Percentiles rank a stretch among this genome's conserved stretches.
phyloP scores from a whole-genome alignment of 2,329 filamentous ascomycete genomes.

The Scedosporium minutisporum region DNA sequence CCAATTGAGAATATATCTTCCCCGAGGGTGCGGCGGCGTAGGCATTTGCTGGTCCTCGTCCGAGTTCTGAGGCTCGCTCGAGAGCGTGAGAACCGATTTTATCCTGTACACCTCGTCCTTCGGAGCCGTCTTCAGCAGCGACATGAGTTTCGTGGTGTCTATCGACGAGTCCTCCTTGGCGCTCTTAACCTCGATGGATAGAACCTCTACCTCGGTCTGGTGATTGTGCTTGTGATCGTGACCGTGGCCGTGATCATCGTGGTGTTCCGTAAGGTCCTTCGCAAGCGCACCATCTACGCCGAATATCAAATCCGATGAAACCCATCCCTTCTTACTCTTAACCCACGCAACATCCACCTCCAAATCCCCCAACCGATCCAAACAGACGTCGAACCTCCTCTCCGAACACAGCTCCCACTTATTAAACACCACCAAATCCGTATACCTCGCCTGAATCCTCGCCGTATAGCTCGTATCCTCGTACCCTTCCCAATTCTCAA shows the following conservation, averaged over 20 bases:
- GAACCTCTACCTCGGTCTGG: slow-evolving; percentile 86
- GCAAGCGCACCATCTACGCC: slow-evolving; percentile 79
- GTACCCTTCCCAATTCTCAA: slow-evolving; percentile 91
- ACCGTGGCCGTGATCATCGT: slow-evolving; percentile 24
- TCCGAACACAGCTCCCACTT: slow-evolving; percentile 80
- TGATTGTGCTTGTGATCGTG: slow-evolving; percentile 28
- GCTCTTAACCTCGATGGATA: slow-evolving; percentile 63
- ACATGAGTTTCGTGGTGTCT: slow-evolving; percentile 52
- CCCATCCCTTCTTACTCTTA: slow-evolving; percentile 72
- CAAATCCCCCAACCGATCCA: slow-evolving; percentile 71
- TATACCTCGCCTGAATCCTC: slow-evolving; percentile 78
- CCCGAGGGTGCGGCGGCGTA: slow-evolving; percentile 13
- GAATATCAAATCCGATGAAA: slow-evolving; percentile 71
- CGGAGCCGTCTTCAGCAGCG: slow-evolving; percentile 61
- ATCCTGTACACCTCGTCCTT: slow-evolving; percentile 96
- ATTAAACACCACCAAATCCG: slow-evolving; percentile 83
- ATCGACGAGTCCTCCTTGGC: slow-evolving; percentile 26
- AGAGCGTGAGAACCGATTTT: slow-evolving; percentile 56
- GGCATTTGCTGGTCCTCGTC: slow-evolving; percentile 23
- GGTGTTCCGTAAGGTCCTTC: slow-evolving; percentile 35
- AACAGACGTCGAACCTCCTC: slow-evolving; percentile 62
- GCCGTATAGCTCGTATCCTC: slow-evolving; percentile 87
- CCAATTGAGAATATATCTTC: slow-evolving; percentile 90
- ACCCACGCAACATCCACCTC: slow-evolving; percentile 75
- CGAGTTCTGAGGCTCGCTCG: slow-evolving; percentile 37